Evolutionary conservation across 2,329 filamentous ascomycete species (phyloP), one percentile per base, ranked within the genome.

Genomic region (Hirsutella thompsonii): DNA sequence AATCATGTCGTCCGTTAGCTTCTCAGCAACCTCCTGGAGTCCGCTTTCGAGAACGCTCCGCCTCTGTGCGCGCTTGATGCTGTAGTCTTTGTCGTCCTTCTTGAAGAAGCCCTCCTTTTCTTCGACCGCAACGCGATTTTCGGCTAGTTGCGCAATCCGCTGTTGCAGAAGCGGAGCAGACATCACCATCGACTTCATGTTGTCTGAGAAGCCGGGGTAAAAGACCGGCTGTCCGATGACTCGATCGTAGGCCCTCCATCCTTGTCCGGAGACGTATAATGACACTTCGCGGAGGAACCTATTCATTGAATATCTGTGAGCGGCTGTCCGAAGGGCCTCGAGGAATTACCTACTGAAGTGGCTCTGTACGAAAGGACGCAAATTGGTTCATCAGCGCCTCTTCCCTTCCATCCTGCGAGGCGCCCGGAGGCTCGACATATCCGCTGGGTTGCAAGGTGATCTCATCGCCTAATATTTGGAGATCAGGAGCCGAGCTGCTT

Each of bases 261-360:
- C 90, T 39, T 84, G 83, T 41, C 92, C 92, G 11, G 87, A 90
- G 47, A 96, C 83, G 62, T 96, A 89, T 28, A 94, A 72, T 37
- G 85, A 92, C 28, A 98, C 82, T 67, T 98, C 92, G 50, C 88
- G 86, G 23, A 96, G 76, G 59, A 96, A 96, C 48, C 88, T 82
- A 65, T 16, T 5, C 13, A 32, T n/a, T 11, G 29, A 18, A 34
- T n/a, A n/a, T n/a, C n/a, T n/a, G n/a, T n/a, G n/a, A n/a, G n/a
- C n/a, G n/a, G n/a, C n/a, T n/a, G n/a, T n/a, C n/a, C n/a, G n/a
- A n/a, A n/a, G n/a, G n/a, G n/a, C n/a, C n/a, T n/a, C n/a, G n/a
- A n/a, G n/a, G n/a, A n/a, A n/a, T n/a, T 9, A 49, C 63, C 38
- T 61, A 76, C 68, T 78, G 74, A 14, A 81, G 61, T 23, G 78